Percentiles rank a stretch among this genome's conserved stretches.
Evolutionary conservation across 192 early-diverging fungal genomes (phyloP).

Genomic region (Bifiguratus adelaidae): DNA sequence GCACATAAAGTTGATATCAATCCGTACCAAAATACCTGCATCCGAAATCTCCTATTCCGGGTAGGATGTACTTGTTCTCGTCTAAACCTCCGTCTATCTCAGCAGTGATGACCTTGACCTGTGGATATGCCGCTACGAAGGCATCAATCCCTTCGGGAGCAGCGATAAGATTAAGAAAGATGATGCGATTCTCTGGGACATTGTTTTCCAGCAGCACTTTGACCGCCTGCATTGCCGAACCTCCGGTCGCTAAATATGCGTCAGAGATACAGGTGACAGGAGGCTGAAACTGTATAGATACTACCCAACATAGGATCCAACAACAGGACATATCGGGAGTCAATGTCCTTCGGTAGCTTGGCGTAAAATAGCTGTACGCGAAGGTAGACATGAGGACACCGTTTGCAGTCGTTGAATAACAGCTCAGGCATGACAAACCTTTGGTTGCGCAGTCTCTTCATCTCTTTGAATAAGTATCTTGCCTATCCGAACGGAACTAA

Average conservation of each 20-base stretch:
- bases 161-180: slow-evolving; percentile 88
- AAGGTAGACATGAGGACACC: not conserved
- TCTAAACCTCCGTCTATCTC: slow-evolving; percentile 79
- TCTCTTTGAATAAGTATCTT: slow-evolving; percentile 95
- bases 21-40: slow-evolving; percentile 84
- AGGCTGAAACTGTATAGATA: slow-evolving; percentile 1
- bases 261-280: not conserved
- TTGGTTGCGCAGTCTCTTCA: slow-evolving; percentile 84
- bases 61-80: slow-evolving; percentile 76
- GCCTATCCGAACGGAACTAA: slow-evolving; percentile 79
- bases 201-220: slow-evolving; percentile 78
- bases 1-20: too few relatives aligned
- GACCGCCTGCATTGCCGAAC: slow-evolving; percentile 86
- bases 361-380: slow-evolving; percentile 68
- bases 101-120: slow-evolving; percentile 80
- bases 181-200: slow-evolving; percentile 74
- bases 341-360: slow-evolving; percentile 84
- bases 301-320: slow-evolving; percentile 92
- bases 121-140: slow-evolving; percentile 59
- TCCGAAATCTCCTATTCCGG: slow-evolving; percentile 89
- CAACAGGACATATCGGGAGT: slow-evolving; percentile 69
- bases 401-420: not conserved
- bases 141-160: slow-evolving; percentile 74
- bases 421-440: slow-evolving; percentile 22
- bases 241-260: slow-evolving; percentile 69